Percentiles rank a stretch among this genome's conserved stretches.
phyloP scores from a whole-genome alignment of 345 rosid species.

The Eutrema heterophyllum region DNA sequence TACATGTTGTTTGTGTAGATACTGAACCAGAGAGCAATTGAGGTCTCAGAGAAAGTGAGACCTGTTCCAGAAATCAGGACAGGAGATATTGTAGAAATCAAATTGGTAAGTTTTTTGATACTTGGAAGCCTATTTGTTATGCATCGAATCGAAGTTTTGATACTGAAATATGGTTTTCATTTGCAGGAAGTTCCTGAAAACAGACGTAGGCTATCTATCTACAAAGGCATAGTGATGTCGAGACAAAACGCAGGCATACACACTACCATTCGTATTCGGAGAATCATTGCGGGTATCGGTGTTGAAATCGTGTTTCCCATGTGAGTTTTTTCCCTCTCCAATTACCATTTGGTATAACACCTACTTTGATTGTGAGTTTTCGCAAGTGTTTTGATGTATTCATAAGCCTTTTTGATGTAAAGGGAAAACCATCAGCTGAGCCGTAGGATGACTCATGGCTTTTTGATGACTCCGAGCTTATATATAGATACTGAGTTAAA shows the following conservation, averaged over 20 bases:
- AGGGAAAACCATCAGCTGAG: background rate
- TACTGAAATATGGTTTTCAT: conserved; percentile 14
- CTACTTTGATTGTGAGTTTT: background rate
- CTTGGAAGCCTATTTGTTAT: background rate
- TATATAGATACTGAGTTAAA: background rate
- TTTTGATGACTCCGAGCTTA: background rate
- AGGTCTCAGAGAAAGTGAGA: conserved; percentile 61
- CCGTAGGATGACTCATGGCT: background rate
- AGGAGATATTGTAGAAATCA: conserved; percentile 76
- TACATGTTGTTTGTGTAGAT: conserved; percentile 39
- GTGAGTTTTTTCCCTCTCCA: conserved; percentile 31
- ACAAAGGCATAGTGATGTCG: conserved; percentile 83
- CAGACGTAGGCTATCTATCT: conserved; percentile 65
- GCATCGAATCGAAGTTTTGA: background rate
- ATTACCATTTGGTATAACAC: background rate
- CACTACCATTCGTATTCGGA: conserved; percentile 76
- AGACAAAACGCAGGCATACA: conserved; percentile 91
- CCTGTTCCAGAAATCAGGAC: conserved; percentile 76
- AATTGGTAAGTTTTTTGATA: conserved; percentile 45
- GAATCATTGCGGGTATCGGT: conserved; percentile 76
- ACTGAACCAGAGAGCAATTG: conserved; percentile 67
- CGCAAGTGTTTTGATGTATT: background rate
- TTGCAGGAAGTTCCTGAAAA: conserved; percentile 79
- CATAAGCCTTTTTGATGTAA: background rate
- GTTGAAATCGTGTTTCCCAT: conserved; percentile 70